Base-by-base conservation (phyloP, 2,329 filamentous ascomycete species). In the Xylaria sp. region DNA sequence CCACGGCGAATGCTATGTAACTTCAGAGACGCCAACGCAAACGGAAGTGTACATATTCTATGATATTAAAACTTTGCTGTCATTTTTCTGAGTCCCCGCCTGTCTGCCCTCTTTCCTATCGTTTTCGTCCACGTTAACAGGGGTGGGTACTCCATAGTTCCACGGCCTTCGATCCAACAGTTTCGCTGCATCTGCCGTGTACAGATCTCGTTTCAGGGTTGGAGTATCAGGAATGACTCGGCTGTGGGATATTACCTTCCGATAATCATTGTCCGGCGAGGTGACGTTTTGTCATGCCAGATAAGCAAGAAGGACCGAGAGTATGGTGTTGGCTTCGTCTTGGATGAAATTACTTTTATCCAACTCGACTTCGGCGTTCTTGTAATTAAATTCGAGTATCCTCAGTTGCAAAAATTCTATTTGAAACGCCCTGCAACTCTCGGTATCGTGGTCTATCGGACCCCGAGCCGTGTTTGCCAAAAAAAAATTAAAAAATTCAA, bases 301-400 rank as follows among this genome's bases (percentile, higher is more conserved):
- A 55, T 19, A 34, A 56, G 14, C 27, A 21, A 21, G 47, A 9
- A 4, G 17, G n/a, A 64, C 11, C 30, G 32, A 39, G 19, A 24
- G 47, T 7, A 4, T 17, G 17, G 24, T 48, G 12, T 47, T 11
- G 34, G 34, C 34, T 11, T 30, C 2, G n/a, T 48, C 27, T 36
- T 21, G 32, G 19, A 42, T 32, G n/a, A 9, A 32, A 39, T 30
- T 11, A 19, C 11, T 17, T 32, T 21, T 27, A 11, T 27, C 30
- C 53, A 53, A 42, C 32, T 61, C 32, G 48, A 39, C 27, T 45
- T 64, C 32, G 27, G 50, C 2, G 24, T 42, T 50, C 19, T 30
- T 42, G 34, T 32, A 27, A 3, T 56, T 7, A 36, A 2, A 36
- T 36, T 36, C 3, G 34, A 36, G 11, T 36, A 36, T 36, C 34